Evolutionary conservation across 2,329 filamentous ascomycete genomes (phyloP).

Genomic region (Botrytis elliptica): DNA sequence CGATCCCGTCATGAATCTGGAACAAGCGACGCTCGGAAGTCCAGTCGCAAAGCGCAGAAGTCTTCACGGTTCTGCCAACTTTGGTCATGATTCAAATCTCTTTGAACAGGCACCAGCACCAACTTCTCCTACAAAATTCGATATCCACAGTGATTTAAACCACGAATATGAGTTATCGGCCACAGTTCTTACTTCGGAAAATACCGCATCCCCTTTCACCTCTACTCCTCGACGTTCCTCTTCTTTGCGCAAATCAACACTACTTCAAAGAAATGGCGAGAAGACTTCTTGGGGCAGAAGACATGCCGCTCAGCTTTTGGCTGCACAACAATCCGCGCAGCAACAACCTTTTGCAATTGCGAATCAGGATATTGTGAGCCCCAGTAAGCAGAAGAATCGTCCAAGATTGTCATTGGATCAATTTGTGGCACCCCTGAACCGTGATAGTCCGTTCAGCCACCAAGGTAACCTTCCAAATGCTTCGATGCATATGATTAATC

Average conservation of each 20-base stretch:
- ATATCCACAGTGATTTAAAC: constrained; percentile 51
- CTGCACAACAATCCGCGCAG: constrained; percentile 38
- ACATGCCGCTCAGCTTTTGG: constrained; percentile 50
- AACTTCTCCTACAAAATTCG: constrained; percentile 47
- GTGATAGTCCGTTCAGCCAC: constrained; percentile 63
- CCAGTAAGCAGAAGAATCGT: constrained; percentile 57
- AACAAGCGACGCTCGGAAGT: constrained; percentile 74
- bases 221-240: constrained; percentile 67
- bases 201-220: constrained; percentile 39
- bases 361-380: constrained; percentile 52
- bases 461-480: constrained; percentile 53
- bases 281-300: constrained; percentile 62
- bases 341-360: constrained; percentile 22
- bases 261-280: constrained; percentile 78
- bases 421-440: constrained; percentile 63
- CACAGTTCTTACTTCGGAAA: constrained; percentile 33
- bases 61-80: constrained; percentile 69
- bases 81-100: constrained; percentile 65
- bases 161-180: constrained; percentile 55
- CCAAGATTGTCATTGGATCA: constrained; percentile 79
- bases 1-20: constrained; percentile 85
- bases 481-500: constrained; percentile 51
- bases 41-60: constrained; percentile 90
- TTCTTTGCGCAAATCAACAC: constrained; percentile 79
- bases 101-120: constrained; percentile 62